Percentiles rank a stretch among this genome's conserved stretches.
Evolutionary conservation across 108 stramenopile species (phyloP).

Genomic region (Cyclotella atomus): DNA sequence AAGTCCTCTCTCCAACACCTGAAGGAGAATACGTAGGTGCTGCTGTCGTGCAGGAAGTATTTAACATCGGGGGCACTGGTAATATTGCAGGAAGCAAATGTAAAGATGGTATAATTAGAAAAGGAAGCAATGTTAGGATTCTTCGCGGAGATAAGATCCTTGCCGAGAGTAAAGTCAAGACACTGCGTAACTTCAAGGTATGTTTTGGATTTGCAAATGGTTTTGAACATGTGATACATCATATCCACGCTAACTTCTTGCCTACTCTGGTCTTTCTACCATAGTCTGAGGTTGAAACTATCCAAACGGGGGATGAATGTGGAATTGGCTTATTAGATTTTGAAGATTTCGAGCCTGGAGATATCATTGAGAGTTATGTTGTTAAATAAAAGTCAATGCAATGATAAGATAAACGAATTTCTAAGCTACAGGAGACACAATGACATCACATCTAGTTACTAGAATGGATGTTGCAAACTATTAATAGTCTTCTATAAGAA

Average conservation of each 20-base stretch:
- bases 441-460: too few relatives aligned
- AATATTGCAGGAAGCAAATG: conserved; percentile 96
- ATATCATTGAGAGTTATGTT: conserved; percentile 96
- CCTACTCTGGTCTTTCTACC: not conserved
- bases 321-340: conserved; percentile 91
- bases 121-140: conserved; percentile 92
- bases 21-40: conserved; percentile 93
- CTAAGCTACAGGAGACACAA: too few relatives aligned
- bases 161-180: conserved; percentile 80
- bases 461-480: too few relatives aligned
- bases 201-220: conserved; percentile 26
- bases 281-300: conserved; percentile 84
- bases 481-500: not conserved
- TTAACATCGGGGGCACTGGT: conserved; percentile 94
- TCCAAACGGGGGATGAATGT: conserved; percentile 92
- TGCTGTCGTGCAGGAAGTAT: conserved; percentile 92
- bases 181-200: conserved; percentile 92
- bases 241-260: not conserved
- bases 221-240: conserved; percentile 39
- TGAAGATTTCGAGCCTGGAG: conserved; percentile 92
- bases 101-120: conserved; percentile 83
- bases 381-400: conserved; percentile 54
- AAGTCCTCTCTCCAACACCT: conserved; percentile 91
- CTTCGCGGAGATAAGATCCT: conserved; percentile 94
- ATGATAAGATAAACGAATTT: too few relatives aligned